Conservation (phyloP, 2,329 filamentous ascomycete genomes). For the Trichoderma sp. region DNA sequence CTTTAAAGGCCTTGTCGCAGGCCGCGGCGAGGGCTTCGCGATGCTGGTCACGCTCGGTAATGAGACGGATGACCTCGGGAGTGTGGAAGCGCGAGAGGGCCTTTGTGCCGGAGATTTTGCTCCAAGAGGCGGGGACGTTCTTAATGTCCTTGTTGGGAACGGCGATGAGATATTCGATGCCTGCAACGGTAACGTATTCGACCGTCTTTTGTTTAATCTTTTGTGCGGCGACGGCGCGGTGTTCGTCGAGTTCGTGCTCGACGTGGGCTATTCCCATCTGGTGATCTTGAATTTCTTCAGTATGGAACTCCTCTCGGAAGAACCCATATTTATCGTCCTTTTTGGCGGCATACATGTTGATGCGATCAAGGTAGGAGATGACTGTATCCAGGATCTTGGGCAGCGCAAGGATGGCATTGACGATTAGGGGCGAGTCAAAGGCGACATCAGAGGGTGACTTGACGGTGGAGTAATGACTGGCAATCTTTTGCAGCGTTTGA, state of each 20-base stretch:
- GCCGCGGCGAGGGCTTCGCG: slow-evolving; percentile 91
- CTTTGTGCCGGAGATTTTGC: slow-evolving; percentile 93
- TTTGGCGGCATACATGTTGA: slow-evolving; percentile 81
- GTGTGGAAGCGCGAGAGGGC: slow-evolving; percentile 92
- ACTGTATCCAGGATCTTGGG: slow-evolving; percentile 77
- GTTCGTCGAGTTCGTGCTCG: slow-evolving; percentile 82
- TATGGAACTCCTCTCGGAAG: slow-evolving; percentile 85
- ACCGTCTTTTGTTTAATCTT: slow-evolving; percentile 73
- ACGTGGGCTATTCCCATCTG: slow-evolving; percentile 91
- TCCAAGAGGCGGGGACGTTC: slow-evolving; percentile 90
- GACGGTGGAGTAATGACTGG: slow-evolving; percentile 73
- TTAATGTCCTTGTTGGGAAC: slow-evolving; percentile 82
- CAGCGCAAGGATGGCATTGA: slow-evolving; percentile 72
- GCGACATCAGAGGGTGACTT: slow-evolving; percentile 67
- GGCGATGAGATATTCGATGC: slow-evolving; percentile 94
- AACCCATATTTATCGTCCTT: slow-evolving; percentile 93
- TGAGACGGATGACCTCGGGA: slow-evolving; percentile 80
- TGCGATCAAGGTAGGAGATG: slow-evolving; percentile 75
- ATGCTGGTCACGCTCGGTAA: slow-evolving; percentile 89
- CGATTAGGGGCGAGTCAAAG: slow-evolving; percentile 72
- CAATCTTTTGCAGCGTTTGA: slow-evolving; percentile 81
- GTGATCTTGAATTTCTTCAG: slow-evolving; percentile 83
- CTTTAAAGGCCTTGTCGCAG: slow-evolving; percentile 80
- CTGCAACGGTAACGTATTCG: slow-evolving; percentile 80
- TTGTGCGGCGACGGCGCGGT: slow-evolving; percentile 71